phyloP scores from a whole-genome alignment of 768 basidiomycete species.

The Mycena venus region DNA sequence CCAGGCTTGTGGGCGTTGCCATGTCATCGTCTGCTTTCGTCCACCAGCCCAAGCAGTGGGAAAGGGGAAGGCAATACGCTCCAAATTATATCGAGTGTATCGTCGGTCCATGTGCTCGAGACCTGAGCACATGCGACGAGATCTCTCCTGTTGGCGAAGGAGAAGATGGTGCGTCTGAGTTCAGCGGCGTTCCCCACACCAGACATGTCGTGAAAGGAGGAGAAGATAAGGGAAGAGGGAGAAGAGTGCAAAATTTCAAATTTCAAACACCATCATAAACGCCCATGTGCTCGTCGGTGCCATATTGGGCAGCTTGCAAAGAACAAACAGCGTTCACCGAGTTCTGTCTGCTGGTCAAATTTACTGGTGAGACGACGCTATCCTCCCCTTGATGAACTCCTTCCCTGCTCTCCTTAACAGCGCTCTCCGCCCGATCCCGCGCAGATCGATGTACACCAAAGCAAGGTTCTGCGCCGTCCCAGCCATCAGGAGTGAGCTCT shows the following conservation, averaged over 20 bases:
- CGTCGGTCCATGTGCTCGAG: background rate
- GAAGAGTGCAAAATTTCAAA: too few species aligned
- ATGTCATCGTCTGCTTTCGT: background rate
- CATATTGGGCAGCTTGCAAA: too few species aligned
- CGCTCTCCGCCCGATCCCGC: constrained; percentile 78
- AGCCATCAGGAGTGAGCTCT: constrained; percentile 69
- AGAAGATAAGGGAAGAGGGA: too few species aligned
- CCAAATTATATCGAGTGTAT: constrained; percentile 3
- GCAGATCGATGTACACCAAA: constrained; percentile 83
- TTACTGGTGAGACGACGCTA: background rate
- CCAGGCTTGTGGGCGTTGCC: background rate
- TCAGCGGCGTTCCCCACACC: background rate
- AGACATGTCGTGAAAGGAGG: too few species aligned
- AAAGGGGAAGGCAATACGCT: background rate
- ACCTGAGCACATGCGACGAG: constrained; percentile 8
- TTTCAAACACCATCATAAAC: too few species aligned
- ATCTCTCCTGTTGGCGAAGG: background rate
- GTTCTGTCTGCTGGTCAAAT: too few species aligned
- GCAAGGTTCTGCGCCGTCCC: constrained; percentile 80
- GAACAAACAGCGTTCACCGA: too few species aligned
- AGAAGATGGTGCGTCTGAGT: constrained; percentile 9
- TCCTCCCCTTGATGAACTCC: constrained; percentile 55
- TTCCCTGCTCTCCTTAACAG: constrained; percentile 74
- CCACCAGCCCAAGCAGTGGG: background rate
- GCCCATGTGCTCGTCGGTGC: too few species aligned